Evolutionary conservation across 805 yeast species (phyloP).

Genomic region (Yarrowia sp.): DNA sequence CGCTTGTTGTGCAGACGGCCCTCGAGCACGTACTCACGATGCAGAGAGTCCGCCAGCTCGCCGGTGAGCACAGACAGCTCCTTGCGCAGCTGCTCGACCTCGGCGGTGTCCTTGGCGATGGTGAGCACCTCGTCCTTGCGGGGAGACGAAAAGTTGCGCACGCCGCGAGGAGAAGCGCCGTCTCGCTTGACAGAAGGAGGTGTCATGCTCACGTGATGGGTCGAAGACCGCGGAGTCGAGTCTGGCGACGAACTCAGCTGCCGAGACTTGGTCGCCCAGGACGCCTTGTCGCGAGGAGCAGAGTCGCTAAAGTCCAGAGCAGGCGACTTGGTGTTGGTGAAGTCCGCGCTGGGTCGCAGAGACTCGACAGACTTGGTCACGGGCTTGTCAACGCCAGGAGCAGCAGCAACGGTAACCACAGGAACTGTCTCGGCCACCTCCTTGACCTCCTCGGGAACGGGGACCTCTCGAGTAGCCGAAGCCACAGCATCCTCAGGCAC

Average conservation of each 20-base stretch:
- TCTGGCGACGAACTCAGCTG: slow-evolving; percentile 28
- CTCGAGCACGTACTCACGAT: slow-evolving; percentile 38
- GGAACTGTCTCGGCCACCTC: slow-evolving; percentile 6
- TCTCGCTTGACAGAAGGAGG: slow-evolving; percentile 23
- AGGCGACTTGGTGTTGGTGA: not conserved
- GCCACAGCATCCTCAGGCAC: not conserved
- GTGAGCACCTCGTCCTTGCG: slow-evolving; percentile 32
- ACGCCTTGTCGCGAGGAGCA: slow-evolving; percentile 19
- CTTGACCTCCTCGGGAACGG: not conserved
- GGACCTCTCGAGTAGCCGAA: not conserved
- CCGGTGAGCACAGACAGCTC: slow-evolving; percentile 40
- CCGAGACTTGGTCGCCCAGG: slow-evolving; percentile 34
- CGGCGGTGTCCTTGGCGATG: slow-evolving; percentile 18
- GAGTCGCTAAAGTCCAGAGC: slow-evolving; percentile 1
- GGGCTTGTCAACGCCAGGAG: not conserved
- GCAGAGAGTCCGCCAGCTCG: slow-evolving; percentile 41
- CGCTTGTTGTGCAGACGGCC: slow-evolving; percentile 23
- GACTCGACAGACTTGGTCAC: not conserved
- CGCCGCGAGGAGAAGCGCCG: slow-evolving; percentile 28
- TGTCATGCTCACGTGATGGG: slow-evolving; percentile 23
- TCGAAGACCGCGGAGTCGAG: slow-evolving; percentile 30
- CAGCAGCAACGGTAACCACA: not conserved
- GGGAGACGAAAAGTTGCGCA: slow-evolving; percentile 18
- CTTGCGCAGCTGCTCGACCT: slow-evolving; percentile 33
- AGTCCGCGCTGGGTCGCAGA: not conserved